Percentiles rank a stretch among this genome's conserved stretches.
Evolutionary conservation across 2,329 filamentous ascomycete species (phyloP).

Genomic region (Xylariaceae sp.): DNA sequence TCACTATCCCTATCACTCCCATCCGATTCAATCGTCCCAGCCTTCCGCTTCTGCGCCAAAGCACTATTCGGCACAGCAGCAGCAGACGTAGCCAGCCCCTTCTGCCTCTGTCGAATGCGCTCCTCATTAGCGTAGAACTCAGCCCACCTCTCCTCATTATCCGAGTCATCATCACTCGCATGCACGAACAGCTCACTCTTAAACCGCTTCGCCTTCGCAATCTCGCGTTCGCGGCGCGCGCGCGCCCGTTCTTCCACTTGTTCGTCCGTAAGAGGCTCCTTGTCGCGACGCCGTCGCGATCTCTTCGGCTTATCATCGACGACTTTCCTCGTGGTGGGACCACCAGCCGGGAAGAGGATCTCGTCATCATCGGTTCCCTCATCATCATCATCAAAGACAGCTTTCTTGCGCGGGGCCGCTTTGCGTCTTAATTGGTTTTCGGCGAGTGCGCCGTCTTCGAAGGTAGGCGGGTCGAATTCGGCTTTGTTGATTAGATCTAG

Average conservation of each 20-base stretch:
- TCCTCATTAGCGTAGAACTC: conserved; percentile 77
- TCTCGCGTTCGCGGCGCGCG: conserved; percentile 59
- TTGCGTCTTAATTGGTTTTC: conserved; percentile 77
- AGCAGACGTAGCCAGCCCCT: conserved; percentile 31
- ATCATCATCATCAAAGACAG: conserved; percentile 67
- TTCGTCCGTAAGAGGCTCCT: conserved; percentile 50
- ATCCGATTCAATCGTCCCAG: conserved; percentile 19
- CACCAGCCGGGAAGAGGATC: conserved; percentile 63
- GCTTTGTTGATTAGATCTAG: conserved; percentile 70
- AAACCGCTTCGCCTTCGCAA: conserved; percentile 71
- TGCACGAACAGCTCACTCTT: conserved; percentile 81
- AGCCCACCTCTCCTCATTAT: conserved; percentile 55
- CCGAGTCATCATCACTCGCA: conserved; percentile 83
- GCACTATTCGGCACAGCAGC: background rate
- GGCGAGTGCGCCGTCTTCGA: conserved; percentile 69
- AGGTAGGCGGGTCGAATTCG: conserved; percentile 71
- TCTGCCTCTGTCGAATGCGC: conserved; percentile 51
- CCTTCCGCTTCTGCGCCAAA: conserved; percentile 26
- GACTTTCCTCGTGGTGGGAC: conserved; percentile 53
- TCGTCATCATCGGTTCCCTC: conserved; percentile 54
- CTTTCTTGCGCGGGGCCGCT: conserved; percentile 48
- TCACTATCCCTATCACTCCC: conserved; percentile 31
- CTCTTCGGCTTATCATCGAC: conserved; percentile 56
- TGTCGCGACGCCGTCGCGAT: conserved; percentile 51
- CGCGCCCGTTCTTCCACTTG: conserved; percentile 60